Evolutionary conservation across 2,329 filamentous ascomycete genomes (phyloP), one percentile per base, ranked within the genome.

Genomic region (Botrytis galanthina): DNA sequence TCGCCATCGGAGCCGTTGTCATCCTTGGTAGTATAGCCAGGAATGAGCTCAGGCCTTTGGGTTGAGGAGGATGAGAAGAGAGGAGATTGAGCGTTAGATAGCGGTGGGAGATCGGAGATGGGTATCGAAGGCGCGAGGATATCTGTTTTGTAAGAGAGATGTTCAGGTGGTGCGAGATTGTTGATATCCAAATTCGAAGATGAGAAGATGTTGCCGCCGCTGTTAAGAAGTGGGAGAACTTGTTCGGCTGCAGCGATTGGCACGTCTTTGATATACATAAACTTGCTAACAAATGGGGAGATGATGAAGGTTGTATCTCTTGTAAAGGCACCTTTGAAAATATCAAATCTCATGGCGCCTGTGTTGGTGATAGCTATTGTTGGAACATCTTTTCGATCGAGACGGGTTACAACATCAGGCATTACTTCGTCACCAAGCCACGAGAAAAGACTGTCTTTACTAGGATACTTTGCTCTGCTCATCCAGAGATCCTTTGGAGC

Each of bases 271-370:
- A 98, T 86, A 77, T 90, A 94, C 39, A 87, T 86, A 81, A 98
- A 92, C 1, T 88, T 89, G 82, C 92, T 97, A 2, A 89, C 90
- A 81, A 99, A 99, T 0, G 96, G 96, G 14, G 93, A 97, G 42
- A 98, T 87, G 57, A 95, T 91, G 80, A 90, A 98, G 0, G 92
- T 93, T 6, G 91, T 92, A 81, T 99, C 96, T 57, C 90, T 89
- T 0, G 96, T 98, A 80, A 98, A 98, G 0, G 91, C 86, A 0
- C 96, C 96, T 81, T 95, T 90, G 86, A 98, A 97, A 75, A 99
- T 93, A 81, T 99, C 96, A 82, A 98, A 99, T 62, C 96, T 92
- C 77, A 99, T 90, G 5, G 93, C 93, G 39, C 96, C 96, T 0
- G 93, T 97, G 82, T 99, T 99, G 73, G 93, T 86, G 69, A 98